phyloP scores from a whole-genome alignment of 1,284 basidiomycete species.

The Thelephora terrestris region DNA sequence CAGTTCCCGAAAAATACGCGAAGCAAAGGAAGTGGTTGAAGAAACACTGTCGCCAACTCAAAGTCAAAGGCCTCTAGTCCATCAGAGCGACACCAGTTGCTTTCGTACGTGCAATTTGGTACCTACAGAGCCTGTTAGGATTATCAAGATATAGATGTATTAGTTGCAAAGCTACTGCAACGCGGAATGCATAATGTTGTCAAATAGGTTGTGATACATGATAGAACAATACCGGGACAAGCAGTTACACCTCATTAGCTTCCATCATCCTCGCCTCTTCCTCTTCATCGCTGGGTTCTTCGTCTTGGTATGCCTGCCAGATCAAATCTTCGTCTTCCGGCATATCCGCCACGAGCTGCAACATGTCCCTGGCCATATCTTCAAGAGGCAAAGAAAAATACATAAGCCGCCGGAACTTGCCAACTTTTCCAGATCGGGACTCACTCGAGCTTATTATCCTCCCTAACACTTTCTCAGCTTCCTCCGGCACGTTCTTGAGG shows the following conservation, averaged over 20 bases:
- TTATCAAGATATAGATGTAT: no score
- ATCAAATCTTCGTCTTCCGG: slow-evolving; percentile 18
- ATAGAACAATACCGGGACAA: no score
- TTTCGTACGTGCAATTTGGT: no score
- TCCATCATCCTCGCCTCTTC: slow-evolving; percentile 4
- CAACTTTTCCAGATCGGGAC: background rate
- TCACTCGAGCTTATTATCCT: slow-evolving; percentile 38
- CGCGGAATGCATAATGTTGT: no score
- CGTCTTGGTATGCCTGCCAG: slow-evolving; percentile 14
- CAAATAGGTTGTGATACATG: no score
- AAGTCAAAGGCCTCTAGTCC: background rate
- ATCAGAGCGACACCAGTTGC: no score
- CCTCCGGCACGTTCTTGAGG: slow-evolving; percentile 46
- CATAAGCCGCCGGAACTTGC: no score
- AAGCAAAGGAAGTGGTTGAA: slow-evolving; percentile 1
- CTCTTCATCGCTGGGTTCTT: slow-evolving; percentile 4
- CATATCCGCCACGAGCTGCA: slow-evolving; percentile 18
- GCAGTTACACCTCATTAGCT: slow-evolving; percentile 10
- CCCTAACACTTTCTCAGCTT: slow-evolving; percentile 36
- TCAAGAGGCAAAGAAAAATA: background rate
- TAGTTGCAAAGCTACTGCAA: no score
- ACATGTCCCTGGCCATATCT: slow-evolving; percentile 17
- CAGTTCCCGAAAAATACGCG: background rate
- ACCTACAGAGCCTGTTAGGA: no score
- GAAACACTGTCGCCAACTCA: background rate